A percentile compares a stretch with the other conserved stretches of the same genome.
phyloP scores from a whole-genome alignment of 164 flowering plant genomes.

The Paratinospora sagittata region DNA sequence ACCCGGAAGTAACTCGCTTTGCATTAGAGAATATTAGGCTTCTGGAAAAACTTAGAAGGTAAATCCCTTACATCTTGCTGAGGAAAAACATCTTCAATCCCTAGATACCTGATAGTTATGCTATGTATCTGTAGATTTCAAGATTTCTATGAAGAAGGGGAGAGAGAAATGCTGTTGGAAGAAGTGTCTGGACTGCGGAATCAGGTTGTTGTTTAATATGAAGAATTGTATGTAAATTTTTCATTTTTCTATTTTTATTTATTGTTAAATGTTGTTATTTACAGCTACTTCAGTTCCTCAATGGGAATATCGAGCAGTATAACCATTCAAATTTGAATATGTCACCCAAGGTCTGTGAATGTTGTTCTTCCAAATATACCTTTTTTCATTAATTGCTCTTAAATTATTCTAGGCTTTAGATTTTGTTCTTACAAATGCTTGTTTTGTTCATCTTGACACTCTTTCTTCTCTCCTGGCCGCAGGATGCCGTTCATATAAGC shows the following conservation, averaged over 20 bases:
- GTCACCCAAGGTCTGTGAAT: conserved; percentile 34
- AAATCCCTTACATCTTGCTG: conserved; percentile 10
- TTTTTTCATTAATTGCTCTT: neutral
- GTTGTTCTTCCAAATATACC: neutral
- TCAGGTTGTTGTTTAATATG: conserved; percentile 43
- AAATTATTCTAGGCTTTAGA: neutral
- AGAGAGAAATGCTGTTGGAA: conserved; percentile 63
- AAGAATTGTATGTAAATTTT: neutral
- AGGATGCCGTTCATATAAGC: conserved; percentile 30
- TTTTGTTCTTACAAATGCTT: neutral
- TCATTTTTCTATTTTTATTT: neutral
- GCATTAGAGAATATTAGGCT: conserved; percentile 93
- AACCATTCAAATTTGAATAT: conserved; percentile 16
- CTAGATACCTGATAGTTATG: conserved; percentile 3
- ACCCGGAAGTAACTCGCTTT: conserved; percentile 97
- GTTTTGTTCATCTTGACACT: neutral
- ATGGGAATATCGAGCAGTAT: conserved; percentile 36
- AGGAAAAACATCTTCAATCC: neutral
- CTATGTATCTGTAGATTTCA: conserved; percentile 52
- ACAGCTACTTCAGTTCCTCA: conserved; percentile 58
- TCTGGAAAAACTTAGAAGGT: conserved; percentile 84
- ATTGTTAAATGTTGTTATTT: neutral
- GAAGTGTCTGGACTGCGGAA: conserved; percentile 73
- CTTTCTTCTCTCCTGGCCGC: conserved; percentile 14
- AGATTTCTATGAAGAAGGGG: conserved; percentile 95